Base-by-base conservation (phyloP, 75 land plant species). In the Isoetes taiwanensis region DNA sequence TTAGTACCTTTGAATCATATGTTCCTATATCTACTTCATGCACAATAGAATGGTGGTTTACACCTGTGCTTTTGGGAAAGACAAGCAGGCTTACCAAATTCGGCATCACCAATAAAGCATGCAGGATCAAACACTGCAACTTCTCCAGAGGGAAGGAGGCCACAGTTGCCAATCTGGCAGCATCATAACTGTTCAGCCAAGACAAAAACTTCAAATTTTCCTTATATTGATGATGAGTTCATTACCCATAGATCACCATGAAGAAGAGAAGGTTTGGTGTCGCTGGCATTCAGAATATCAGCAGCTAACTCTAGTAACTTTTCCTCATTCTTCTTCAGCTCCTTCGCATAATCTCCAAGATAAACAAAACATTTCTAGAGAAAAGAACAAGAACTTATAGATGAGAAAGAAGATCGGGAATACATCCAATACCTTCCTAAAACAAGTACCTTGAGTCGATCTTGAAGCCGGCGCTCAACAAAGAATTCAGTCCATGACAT, bases 201-300 rank as follows among this genome's bases (percentile, higher is more conserved):
- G 27, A 2, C 12, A n/a, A 24, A 17, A 52, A 24, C 2, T 6
- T 12, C 23, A 5, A 2, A 12, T 8, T 58, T 35, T 52, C 27
- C 59, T 48, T 24, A 28, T n/a, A n/a, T n/a, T n/a, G n/a, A n/a
- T n/a, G n/a, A n/a, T n/a, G n/a, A n/a, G n/a, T n/a, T 8, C 41
- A 27, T 67, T 28, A 67, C 70, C 70, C 70, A 67, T 17, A 67
- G 70, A 50, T 67, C 70, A n/a, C 70, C 70, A 31, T 67, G 70
- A 23, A 67, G 63, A 50, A 67, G n/a, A 52, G 56, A 46, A 25
- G 70, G 70, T 52, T 59, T 59, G 28, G 46, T 32, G 10, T 34
- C 40, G 40, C 60, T 55, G 14, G 42, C 12, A 27, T 48, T 43
- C 21, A 67, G 40, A 27, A 67, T 32, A 23, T 28, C 26, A 10